phyloP scores from a whole-genome alignment of 768 basidiomycete genomes.

The Leccinellum albellum region DNA sequence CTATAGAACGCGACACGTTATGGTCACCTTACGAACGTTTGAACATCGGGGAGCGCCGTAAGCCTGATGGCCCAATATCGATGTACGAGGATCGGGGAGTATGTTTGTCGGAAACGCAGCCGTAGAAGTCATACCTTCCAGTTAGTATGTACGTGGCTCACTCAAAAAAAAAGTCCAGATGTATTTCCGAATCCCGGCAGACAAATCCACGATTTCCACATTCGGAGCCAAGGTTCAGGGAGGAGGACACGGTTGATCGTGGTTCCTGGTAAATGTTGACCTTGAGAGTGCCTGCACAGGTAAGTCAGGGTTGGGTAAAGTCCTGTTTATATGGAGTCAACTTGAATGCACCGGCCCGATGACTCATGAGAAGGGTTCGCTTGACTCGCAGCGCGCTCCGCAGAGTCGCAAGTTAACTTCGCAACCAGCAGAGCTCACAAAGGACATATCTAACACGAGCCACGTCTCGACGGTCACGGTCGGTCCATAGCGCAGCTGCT shows the following conservation, averaged over 20 bases:
- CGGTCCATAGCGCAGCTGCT: too few species aligned
- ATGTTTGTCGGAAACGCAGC: too few species aligned
- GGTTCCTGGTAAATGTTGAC: background rate
- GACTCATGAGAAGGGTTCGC: too few species aligned
- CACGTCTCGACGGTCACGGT: too few species aligned
- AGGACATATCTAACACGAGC: too few species aligned
- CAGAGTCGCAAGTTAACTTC: too few species aligned
- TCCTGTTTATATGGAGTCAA: too few species aligned
- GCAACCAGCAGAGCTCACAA: too few species aligned
- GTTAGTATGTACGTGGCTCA: background rate
- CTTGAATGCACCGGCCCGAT: too few species aligned
- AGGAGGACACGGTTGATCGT: background rate
- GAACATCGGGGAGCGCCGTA: background rate
- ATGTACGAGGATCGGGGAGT: too few species aligned
- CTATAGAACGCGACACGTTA: background rate
- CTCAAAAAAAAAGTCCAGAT: too few species aligned
- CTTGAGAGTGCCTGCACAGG: background rate
- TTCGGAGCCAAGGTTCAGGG: background rate
- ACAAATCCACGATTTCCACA: background rate
- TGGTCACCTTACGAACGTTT: background rate
- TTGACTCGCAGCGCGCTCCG: too few species aligned
- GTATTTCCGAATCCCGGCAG: background rate
- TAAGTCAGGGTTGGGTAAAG: background rate
- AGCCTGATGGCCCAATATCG: background rate
- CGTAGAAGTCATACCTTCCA: background rate